Conservation (phyloP, 768 basidiomycete species). For the Suillus sp. region DNA sequence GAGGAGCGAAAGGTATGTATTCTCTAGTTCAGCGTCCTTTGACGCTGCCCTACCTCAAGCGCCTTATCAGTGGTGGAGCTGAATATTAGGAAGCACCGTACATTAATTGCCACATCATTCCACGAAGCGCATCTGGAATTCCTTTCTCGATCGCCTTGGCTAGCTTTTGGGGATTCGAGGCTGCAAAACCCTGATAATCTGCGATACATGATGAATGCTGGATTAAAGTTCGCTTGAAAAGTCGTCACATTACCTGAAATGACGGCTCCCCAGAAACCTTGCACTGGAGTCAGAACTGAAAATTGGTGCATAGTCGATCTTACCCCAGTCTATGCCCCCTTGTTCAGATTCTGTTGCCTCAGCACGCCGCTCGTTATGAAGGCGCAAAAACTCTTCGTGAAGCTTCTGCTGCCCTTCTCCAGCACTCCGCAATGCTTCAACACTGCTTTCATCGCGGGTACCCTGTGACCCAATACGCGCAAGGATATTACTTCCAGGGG, state of each 20-base stretch:
- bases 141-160: conserved; percentile 91
- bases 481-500: conserved; percentile 50
- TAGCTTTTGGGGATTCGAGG: conserved; percentile 73
- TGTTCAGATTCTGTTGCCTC: conserved; percentile 41
- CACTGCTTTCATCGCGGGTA: conserved; percentile 40
- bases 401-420: conserved; percentile 69
- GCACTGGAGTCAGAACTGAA: conserved; percentile 7
- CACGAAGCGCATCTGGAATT: conserved; percentile 83
- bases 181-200: conserved; percentile 91
- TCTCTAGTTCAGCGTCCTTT: conserved; percentile 86
- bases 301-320: conserved; percentile 24
- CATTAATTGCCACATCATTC: conserved; percentile 99
- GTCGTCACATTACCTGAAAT: conserved; percentile 64
- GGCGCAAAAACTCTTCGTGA: conserved; percentile 74
- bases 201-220: conserved; percentile 14
- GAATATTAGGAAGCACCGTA: conserved; percentile 34
- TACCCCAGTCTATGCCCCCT: conserved; percentile 76
- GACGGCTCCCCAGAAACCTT: conserved; percentile 95
- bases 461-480: conserved; percentile 54
- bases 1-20: conserved; percentile 75
- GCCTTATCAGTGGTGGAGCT: conserved; percentile 16
- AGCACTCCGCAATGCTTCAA: conserved; percentile 46
- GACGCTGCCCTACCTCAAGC: conserved; percentile 75
- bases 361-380: conserved; percentile 57
- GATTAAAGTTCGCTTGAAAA: conserved; percentile 7